These are phyloP conservation scores for Adansonia digitata DNA, from an alignment of 345 rosid species.

Conservation along the genomic window DNA sequence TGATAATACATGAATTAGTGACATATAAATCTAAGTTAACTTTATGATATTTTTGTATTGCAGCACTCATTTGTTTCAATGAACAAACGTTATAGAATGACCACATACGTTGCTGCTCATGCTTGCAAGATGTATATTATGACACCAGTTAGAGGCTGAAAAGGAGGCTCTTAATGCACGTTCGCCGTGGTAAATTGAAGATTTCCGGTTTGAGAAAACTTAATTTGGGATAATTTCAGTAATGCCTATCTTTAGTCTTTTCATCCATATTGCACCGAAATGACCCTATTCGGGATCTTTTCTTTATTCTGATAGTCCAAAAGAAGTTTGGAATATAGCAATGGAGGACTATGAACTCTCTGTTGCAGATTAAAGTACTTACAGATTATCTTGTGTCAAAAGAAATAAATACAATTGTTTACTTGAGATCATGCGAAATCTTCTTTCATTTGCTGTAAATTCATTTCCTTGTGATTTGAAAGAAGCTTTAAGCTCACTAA, in stretches of 20 bases:
- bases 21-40: not conserved
- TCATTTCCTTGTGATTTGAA: not conserved
- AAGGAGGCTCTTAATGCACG: not conserved
- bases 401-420: not conserved
- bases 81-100: constrained; percentile 20
- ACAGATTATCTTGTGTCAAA: not conserved
- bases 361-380: not conserved
- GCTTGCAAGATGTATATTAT: constrained; percentile 39
- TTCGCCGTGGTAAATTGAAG: not conserved
- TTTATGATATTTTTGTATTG: not conserved
- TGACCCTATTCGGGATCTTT: not conserved
- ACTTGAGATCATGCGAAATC: too few species aligned
- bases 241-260: too few species aligned
- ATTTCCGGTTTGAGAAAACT: not conserved
- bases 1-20: not conserved
- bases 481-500: too few species aligned
- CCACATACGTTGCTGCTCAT: constrained; percentile 31
- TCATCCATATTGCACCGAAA: too few species aligned
- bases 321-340: not conserved
- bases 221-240: not conserved
- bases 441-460: not conserved
- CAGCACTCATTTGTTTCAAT: constrained; percentile 30
- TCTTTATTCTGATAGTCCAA: not conserved
- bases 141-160: constrained; percentile 16
- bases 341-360: not conserved